Conservation (phyloP, 352 stramenopile genomes). For the Phytophthora pistaciae region DNA sequence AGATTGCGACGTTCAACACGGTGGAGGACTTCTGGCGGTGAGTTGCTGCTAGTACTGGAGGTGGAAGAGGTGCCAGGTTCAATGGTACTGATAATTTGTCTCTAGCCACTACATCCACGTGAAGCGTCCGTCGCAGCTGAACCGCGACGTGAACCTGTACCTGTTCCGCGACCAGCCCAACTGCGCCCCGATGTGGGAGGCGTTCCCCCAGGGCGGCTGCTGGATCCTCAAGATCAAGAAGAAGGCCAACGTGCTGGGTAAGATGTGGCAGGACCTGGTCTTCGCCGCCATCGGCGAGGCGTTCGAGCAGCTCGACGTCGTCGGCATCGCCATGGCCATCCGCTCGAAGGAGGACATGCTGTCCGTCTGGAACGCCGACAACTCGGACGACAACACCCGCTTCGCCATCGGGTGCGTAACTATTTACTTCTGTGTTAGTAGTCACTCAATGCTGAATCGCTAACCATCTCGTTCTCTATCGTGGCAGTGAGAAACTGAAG, state of each 20-base stretch:
- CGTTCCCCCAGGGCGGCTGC: slow-evolving; percentile 93
- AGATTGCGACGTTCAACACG: slow-evolving; percentile 91
- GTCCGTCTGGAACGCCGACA: slow-evolving; percentile 95
- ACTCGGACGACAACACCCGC: slow-evolving; percentile 87
- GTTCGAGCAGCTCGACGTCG: slow-evolving; percentile 93
- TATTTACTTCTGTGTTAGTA: background rate
- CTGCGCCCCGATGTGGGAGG: slow-evolving; percentile 92
- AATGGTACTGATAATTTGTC: background rate
- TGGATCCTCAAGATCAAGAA: slow-evolving; percentile 97
- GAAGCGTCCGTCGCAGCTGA: slow-evolving; percentile 93
- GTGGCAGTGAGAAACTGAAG: slow-evolving; percentile 91
- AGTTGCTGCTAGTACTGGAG: slow-evolving; percentile 7
- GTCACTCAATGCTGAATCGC: background rate
- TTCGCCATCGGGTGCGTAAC: slow-evolving; percentile 82
- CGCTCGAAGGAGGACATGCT: slow-evolving; percentile 95
- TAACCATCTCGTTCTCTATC: background rate
- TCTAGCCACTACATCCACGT: slow-evolving; percentile 93
- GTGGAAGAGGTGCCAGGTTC: slow-evolving; percentile 1
- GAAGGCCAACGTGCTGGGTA: slow-evolving; percentile 93
- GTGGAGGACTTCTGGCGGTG: slow-evolving; percentile 95
- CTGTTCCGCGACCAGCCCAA: slow-evolving; percentile 92
- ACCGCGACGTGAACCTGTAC: slow-evolving; percentile 94
- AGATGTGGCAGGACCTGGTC: slow-evolving; percentile 96
- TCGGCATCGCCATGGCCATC: slow-evolving; percentile 94
- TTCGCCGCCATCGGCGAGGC: slow-evolving; percentile 93